Evolutionary conservation across 345 rosid genomes (phyloP).

Genomic region (Orychophragmus violaceus): DNA sequence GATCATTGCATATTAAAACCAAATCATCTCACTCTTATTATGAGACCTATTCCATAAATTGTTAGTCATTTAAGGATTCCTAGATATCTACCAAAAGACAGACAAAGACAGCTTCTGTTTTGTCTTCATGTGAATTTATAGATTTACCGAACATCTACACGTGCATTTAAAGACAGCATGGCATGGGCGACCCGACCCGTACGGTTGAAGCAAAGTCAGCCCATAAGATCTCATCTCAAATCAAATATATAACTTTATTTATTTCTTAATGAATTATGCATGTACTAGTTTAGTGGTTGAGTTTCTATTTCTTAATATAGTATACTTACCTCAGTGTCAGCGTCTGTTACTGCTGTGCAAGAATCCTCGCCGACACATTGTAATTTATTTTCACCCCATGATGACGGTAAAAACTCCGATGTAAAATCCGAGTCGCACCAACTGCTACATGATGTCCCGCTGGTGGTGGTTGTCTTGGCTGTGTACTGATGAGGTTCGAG

Average conservation of each 20-base stretch:
- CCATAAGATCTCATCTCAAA: constrained; percentile 11
- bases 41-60: too few relatives aligned
- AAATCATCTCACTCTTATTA: background rate
- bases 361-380: constrained; percentile 53
- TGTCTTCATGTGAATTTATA: constrained; percentile 2
- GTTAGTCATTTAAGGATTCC: too few relatives aligned
- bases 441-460: constrained; percentile 48
- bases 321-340: constrained; percentile 24
- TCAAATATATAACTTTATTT: constrained; percentile 4
- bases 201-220: constrained; percentile 34
- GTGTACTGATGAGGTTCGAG: constrained; percentile 25
- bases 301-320: constrained; percentile 12
- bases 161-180: constrained; percentile 12
- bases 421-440: constrained; percentile 87
- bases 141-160: constrained; percentile 7
- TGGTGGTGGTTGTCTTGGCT: constrained; percentile 30
- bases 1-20: constrained; percentile 16
- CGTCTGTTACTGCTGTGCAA: constrained; percentile 24
- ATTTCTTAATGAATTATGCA: constrained; percentile 15
- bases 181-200: constrained; percentile 18
- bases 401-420: constrained; percentile 48
- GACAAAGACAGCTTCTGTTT: constrained; percentile 12
- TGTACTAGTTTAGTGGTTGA: constrained; percentile 3
- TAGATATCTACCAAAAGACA: background rate
- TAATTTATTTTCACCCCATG: constrained; percentile 26